These are phyloP conservation scores for Phytophthora pistaciae DNA, from an alignment of 352 stramenopile genomes.

Conservation along the genomic window DNA sequence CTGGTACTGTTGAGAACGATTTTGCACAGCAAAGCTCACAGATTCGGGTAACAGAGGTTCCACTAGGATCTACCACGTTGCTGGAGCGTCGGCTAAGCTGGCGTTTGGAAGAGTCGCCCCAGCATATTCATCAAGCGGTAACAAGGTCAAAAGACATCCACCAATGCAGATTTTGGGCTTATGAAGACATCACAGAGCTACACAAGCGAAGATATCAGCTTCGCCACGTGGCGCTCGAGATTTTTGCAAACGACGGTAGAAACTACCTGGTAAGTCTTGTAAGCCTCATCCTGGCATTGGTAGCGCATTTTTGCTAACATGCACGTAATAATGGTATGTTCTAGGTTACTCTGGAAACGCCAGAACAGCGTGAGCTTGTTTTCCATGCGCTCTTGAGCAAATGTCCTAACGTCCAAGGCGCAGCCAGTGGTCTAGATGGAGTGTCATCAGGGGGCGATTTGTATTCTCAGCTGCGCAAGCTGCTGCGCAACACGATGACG, in stretches of 20 bases:
- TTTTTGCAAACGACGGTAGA: constrained; percentile 79
- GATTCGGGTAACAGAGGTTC: constrained; percentile 63
- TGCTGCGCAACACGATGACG: constrained; percentile 81
- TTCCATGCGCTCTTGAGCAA: constrained; percentile 83
- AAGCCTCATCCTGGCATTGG: neutral
- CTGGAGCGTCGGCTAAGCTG: constrained; percentile 65
- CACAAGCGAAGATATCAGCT: constrained; percentile 84
- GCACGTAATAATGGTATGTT: neutral
- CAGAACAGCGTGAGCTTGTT: constrained; percentile 65
- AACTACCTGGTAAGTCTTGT: constrained; percentile 73
- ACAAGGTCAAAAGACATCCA: constrained; percentile 54
- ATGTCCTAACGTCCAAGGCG: constrained; percentile 75
- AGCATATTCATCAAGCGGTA: constrained; percentile 13
- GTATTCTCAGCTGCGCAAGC: constrained; percentile 74
- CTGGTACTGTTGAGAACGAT: constrained; percentile 14
- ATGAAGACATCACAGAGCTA: constrained; percentile 78
- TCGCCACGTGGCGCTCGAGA: constrained; percentile 74
- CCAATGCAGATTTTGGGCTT: constrained; percentile 78
- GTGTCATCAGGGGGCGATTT: constrained; percentile 57
- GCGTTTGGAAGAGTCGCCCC: constrained; percentile 29
- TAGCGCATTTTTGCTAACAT: neutral
- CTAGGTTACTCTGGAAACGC: constrained; percentile 77
- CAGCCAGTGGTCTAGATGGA: constrained; percentile 68
- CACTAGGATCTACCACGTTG: constrained; percentile 51
- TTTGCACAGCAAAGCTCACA: constrained; percentile 22